Conservation (phyloP, 495 filamentous ascomycete species). For the Penicillium argentinense region DNA sequence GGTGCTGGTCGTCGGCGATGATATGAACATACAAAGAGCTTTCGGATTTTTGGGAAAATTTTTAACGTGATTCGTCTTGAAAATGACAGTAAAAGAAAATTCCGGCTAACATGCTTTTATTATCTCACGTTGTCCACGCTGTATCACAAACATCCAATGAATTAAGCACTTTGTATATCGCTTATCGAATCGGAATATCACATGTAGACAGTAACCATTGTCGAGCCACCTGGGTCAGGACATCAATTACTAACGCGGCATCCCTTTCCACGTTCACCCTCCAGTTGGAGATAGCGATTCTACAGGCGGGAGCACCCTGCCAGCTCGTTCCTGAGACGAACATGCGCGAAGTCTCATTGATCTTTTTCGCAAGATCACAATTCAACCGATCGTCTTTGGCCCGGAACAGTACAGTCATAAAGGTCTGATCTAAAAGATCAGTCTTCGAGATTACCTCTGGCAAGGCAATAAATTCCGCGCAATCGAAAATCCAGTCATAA, state of each 20-base stretch:
- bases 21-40: constrained; percentile 14
- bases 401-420: constrained; percentile 78
- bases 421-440: constrained; percentile 50
- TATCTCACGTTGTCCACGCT: too few relatives aligned
- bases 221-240: constrained; percentile 33
- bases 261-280: constrained; percentile 44
- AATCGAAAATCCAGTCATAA: constrained; percentile 58
- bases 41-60: not conserved
- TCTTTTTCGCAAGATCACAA: constrained; percentile 57
- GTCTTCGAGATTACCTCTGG: constrained; percentile 42
- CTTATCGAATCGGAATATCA: not conserved
- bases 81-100: too few relatives aligned
- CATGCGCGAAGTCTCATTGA: constrained; percentile 73
- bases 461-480: constrained; percentile 63
- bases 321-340: constrained; percentile 83
- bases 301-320: constrained; percentile 66
- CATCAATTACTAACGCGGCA: constrained; percentile 34
- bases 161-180: too few relatives aligned
- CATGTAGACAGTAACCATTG: not conserved
- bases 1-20: constrained; percentile 59
- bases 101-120: too few relatives aligned
- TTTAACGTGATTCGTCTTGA: too few relatives aligned
- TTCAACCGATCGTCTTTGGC: constrained; percentile 72
- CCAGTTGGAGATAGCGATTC: constrained; percentile 88
- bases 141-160: too few relatives aligned